Evolutionary conservation across 495 filamentous ascomycete genomes (phyloP).

Genomic region (Hypoxylon trugodes): DNA sequence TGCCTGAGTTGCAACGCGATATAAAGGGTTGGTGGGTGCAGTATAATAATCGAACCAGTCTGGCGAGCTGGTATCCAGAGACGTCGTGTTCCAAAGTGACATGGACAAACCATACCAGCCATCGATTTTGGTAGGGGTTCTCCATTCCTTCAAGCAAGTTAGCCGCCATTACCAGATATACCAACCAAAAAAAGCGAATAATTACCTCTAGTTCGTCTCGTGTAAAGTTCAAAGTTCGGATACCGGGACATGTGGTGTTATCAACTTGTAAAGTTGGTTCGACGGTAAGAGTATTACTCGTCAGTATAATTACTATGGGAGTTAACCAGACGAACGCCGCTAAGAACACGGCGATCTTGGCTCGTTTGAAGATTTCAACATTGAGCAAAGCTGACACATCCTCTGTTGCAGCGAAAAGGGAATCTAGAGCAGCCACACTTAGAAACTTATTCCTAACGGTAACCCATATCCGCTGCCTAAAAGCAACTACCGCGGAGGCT

Average conservation of each 20-base stretch:
- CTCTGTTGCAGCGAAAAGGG: conserved; percentile 48
- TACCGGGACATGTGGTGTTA: conserved; percentile 36
- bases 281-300: conserved; percentile 48
- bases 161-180: background rate
- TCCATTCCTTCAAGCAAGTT: conserved; percentile 42
- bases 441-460: conserved; percentile 47
- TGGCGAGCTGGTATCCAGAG: conserved; percentile 3
- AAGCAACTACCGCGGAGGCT: conserved; percentile 45
- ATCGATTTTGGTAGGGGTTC: conserved; percentile 39
- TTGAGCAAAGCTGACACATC: conserved; percentile 42
- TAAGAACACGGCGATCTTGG: conserved; percentile 44
- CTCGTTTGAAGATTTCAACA: conserved; percentile 45
- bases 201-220: conserved; percentile 44
- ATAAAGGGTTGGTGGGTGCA: conserved; percentile 35
- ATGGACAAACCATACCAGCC: conserved; percentile 42
- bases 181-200: background rate
- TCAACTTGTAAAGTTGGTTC: conserved; percentile 22
- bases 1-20: conserved; percentile 39
- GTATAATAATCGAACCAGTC: conserved; percentile 53
- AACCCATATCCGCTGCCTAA: conserved; percentile 48
- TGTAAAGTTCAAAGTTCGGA: conserved; percentile 48
- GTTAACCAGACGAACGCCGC: conserved; percentile 49
- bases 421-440: conserved; percentile 46
- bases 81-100: conserved; percentile 49
- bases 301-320: conserved; percentile 49